phyloP scores from a whole-genome alignment of 257 asterid species.

The Perilla frutescens region DNA sequence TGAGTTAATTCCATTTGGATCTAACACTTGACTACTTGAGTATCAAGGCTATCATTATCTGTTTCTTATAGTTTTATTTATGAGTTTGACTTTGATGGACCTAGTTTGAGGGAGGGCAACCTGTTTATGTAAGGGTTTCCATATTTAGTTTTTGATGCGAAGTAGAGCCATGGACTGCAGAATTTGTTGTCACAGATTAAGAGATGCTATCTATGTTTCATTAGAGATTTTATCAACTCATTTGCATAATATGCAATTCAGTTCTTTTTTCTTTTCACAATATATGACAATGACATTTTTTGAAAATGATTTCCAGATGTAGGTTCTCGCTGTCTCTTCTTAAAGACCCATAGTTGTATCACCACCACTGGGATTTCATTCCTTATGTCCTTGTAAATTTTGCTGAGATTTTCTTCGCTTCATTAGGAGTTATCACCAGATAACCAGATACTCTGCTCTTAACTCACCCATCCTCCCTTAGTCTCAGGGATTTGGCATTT shows the following conservation, averaged over 20 bases:
- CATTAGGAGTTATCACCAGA: too few relatives aligned
- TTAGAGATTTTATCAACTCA: too few relatives aligned
- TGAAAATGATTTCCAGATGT: too few relatives aligned
- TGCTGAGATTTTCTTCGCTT: too few relatives aligned
- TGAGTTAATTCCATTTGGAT: constrained; percentile 10
- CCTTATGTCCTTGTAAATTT: too few relatives aligned
- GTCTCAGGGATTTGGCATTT: background rate
- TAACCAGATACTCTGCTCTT: background rate
- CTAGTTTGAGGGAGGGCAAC: constrained; percentile 15
- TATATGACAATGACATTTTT: too few relatives aligned
- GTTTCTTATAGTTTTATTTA: background rate
- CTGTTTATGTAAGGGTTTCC: constrained; percentile 10
- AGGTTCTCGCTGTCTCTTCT: too few relatives aligned
- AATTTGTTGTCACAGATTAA: background rate
- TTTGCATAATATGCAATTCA: too few relatives aligned
- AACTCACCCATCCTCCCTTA: background rate
- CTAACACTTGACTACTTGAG: background rate
- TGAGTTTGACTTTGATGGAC: background rate
- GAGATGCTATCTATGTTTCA: too few relatives aligned
- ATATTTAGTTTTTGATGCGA: background rate
- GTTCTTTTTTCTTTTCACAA: too few relatives aligned
- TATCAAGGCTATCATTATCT: background rate
- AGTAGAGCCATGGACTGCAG: constrained; percentile 13
- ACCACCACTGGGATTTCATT: too few relatives aligned
- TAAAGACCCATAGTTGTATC: too few relatives aligned